phyloP scores from a whole-genome alignment of 495 filamentous ascomycete genomes.

The Trichoderma reesei region DNA sequence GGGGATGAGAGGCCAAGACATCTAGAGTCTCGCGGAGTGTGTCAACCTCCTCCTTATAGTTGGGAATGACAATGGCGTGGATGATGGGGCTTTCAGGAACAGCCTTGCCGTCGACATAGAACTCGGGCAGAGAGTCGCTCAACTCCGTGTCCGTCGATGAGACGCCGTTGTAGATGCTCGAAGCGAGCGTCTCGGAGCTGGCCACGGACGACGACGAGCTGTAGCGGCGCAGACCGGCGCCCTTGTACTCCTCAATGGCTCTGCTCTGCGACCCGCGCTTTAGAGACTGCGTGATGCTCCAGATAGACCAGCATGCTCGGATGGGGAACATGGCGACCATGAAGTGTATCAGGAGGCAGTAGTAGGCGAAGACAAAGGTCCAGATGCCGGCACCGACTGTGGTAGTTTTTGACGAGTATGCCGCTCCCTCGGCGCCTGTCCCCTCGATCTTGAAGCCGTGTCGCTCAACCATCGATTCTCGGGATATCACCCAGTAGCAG shows the following conservation, averaged over 20 bases:
- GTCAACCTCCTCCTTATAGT: slow-evolving; percentile 59
- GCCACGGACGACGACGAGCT: slow-evolving; percentile 38
- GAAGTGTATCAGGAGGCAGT: slow-evolving; percentile 44
- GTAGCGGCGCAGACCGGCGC: slow-evolving; percentile 35
- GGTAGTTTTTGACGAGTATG: slow-evolving; percentile 22
- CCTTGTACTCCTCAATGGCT: slow-evolving; percentile 32
- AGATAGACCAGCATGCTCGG: slow-evolving; percentile 43
- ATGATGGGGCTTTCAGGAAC: slow-evolving; percentile 33
- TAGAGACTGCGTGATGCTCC: slow-evolving; percentile 33
- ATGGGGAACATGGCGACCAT: slow-evolving; percentile 44
- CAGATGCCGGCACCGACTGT: slow-evolving; percentile 23
- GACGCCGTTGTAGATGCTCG: slow-evolving; percentile 19
- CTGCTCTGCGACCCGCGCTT: slow-evolving; percentile 30
- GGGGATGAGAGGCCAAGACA: slow-evolving; percentile 54
- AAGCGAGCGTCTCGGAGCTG: slow-evolving; percentile 41
- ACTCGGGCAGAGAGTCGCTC: slow-evolving; percentile 28
- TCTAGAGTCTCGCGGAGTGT: slow-evolving; percentile 54
- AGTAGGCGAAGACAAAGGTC: slow-evolving; percentile 39
- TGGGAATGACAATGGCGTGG: slow-evolving; percentile 57
- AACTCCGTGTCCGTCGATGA: slow-evolving; percentile 39
- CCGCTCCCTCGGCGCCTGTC: slow-evolving; percentile 33
- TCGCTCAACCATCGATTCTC: slow-evolving; percentile 29
- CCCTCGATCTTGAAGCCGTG: slow-evolving; percentile 38
- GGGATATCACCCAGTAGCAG: slow-evolving; percentile 38
- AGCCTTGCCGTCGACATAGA: slow-evolving; percentile 27